A percentile compares a stretch with the other conserved stretches of the same genome.
phyloP scores from a whole-genome alignment of 139 green algal genomes.

The Chlorella sp. region DNA sequence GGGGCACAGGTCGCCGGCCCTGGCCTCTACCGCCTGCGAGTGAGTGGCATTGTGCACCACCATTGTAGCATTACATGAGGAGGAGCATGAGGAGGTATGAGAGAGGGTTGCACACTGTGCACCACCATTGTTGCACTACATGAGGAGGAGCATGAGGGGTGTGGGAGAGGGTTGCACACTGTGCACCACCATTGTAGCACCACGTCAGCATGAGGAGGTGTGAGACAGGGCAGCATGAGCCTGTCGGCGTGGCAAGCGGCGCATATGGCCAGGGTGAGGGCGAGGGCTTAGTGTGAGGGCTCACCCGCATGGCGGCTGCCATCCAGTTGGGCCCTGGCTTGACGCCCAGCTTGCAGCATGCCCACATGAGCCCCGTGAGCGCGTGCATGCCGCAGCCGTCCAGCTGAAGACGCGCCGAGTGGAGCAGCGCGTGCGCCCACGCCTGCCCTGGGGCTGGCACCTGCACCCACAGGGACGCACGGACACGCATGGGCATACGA shows the following conservation, averaged over 20 bases:
- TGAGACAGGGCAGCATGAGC: not conserved
- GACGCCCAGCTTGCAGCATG: not conserved
- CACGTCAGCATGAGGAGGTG: not conserved
- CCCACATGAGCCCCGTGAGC: not conserved
- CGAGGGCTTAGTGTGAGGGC: too few species aligned
- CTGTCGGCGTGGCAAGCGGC: not conserved
- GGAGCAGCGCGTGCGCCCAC: not conserved
- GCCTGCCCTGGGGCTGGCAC: not conserved
- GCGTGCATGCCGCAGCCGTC: not conserved
- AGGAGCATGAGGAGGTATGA: not conserved
- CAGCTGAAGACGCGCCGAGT: not conserved
- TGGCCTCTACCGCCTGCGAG: not conserved
- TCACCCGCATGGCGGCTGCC: not conserved
- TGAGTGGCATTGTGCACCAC: too few species aligned
- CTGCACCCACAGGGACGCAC: too few species aligned
- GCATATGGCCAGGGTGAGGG: not conserved
- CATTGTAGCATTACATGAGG: not conserved
- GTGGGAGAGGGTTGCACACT: not conserved
- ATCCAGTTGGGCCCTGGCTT: not conserved
- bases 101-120: not conserved
- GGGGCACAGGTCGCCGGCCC: not conserved
- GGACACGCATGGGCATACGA: too few species aligned
- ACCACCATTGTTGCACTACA: not conserved
- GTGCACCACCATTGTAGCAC: not conserved
- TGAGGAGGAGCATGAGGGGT: not conserved